phyloP scores from a whole-genome alignment of 2,329 filamentous ascomycete species.

The Neonectria sp. region DNA sequence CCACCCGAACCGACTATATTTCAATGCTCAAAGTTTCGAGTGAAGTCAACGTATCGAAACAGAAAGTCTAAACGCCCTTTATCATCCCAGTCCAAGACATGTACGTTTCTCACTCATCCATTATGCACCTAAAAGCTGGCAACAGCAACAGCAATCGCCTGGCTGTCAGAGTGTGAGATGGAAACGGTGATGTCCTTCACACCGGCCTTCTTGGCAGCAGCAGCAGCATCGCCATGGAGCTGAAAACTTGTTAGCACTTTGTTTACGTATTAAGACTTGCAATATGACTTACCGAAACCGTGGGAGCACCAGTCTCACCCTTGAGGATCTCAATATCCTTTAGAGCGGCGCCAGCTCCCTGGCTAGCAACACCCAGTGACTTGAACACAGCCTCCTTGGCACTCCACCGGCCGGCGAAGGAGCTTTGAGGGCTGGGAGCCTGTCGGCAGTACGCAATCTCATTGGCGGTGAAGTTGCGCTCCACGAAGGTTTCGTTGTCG shows the following conservation, averaged over 20 bases:
- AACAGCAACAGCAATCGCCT: slow-evolving; percentile 95
- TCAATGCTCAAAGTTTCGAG: slow-evolving; percentile 20
- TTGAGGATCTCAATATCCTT: slow-evolving; percentile 95
- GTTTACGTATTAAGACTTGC: not conserved
- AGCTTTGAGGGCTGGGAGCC: slow-evolving; percentile 85
- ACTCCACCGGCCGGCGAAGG: slow-evolving; percentile 95
- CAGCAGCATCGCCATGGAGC: slow-evolving; percentile 88
- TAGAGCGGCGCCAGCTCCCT: slow-evolving; percentile 89
- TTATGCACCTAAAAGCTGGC: slow-evolving; percentile 75
- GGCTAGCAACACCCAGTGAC: slow-evolving; percentile 87
- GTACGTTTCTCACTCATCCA: slow-evolving; percentile 30
- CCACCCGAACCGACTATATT: slow-evolving; percentile 26
- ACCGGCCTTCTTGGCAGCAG: slow-evolving; percentile 87
- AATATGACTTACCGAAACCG: slow-evolving; percentile 80
- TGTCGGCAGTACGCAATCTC: slow-evolving; percentile 91
- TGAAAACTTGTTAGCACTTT: slow-evolving; percentile 63
- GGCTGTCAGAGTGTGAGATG: slow-evolving; percentile 94
- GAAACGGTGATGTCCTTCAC: slow-evolving; percentile 92
- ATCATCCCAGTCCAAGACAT: slow-evolving; percentile 40
- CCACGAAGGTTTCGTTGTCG: slow-evolving; percentile 92
- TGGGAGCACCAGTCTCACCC: slow-evolving; percentile 85
- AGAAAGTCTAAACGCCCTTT: slow-evolving; percentile 47
- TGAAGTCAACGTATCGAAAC: slow-evolving; percentile 44
- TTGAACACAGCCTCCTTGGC: slow-evolving; percentile 99
- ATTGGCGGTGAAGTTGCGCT: slow-evolving; percentile 90